These are phyloP conservation scores for Acanthamoeba royreba DNA, from an alignment of 208 protist species.

Conservation along the genomic window DNA sequence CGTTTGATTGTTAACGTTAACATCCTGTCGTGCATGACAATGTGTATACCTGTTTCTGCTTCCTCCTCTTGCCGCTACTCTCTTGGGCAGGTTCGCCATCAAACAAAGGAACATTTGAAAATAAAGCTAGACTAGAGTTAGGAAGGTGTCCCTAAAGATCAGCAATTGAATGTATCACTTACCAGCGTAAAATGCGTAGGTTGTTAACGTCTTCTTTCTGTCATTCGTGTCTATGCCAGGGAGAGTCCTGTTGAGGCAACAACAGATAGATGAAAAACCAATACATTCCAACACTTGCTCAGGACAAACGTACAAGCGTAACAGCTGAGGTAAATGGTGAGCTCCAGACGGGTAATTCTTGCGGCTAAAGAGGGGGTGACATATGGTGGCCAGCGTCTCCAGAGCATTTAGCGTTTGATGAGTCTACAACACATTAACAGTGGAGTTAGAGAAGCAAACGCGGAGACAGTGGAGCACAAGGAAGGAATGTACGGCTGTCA, in stretches of 20 bases:
- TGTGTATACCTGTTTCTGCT: neutral
- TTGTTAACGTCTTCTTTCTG: slow-evolving; percentile 2
- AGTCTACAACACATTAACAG: neutral
- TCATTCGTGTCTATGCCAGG: slow-evolving; percentile 28
- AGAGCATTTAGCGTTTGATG: slow-evolving; percentile 28
- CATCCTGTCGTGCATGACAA: neutral
- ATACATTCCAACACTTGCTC: neutral
- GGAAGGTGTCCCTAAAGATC: neutral
- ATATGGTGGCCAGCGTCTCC: neutral
- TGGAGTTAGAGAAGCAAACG: neutral
- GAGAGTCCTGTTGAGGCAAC: neutral
- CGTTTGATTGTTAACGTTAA: neutral
- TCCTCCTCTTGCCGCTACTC: neutral
- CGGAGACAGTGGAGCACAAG: neutral
- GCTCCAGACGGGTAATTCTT: slow-evolving; percentile 1
- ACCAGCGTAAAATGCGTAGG: slow-evolving; percentile 2
- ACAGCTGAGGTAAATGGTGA: neutral
- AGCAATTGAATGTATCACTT: neutral
- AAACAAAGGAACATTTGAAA: neutral
- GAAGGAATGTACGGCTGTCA: neutral
- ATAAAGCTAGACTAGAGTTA: neutral
- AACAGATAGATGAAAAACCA: neutral
- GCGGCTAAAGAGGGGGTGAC: neutral
- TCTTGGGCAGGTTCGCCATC: neutral
- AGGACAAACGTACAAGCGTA: neutral